phyloP scores from a whole-genome alignment of 192 early-diverging fungal genomes.

The Linderina pennispora region DNA sequence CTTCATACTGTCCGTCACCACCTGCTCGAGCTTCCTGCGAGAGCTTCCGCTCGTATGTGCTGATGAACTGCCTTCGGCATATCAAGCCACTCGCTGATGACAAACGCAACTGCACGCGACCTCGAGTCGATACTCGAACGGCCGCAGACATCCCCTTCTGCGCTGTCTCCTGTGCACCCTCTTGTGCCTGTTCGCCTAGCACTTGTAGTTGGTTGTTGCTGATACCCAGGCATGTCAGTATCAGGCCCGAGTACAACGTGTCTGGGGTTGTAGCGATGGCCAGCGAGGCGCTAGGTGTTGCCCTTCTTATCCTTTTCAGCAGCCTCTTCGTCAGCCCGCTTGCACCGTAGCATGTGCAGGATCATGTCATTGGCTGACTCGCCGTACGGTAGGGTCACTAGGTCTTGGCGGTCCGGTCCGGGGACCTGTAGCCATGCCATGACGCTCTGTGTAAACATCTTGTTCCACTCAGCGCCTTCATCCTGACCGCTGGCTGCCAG shows the following conservation, averaged over 20 bases:
- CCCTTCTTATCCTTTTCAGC: neutral
- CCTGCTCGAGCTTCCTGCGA: constrained; percentile 21
- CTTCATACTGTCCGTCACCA: constrained; percentile 17
- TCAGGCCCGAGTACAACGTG: constrained; percentile 18
- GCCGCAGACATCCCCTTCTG: constrained; percentile 7
- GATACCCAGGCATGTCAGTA: constrained; percentile 26
- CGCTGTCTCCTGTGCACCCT: neutral
- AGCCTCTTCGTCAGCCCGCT: constrained; percentile 21
- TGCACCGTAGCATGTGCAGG: constrained; percentile 28
- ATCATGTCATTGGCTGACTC: constrained; percentile 34
- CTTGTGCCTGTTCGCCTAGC: neutral
- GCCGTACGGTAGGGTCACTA: constrained; percentile 18
- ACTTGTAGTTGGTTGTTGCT: constrained; percentile 6
- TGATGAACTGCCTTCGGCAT: constrained; percentile 39
- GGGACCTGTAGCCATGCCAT: constrained; percentile 25
- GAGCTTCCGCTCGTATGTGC: constrained; percentile 22
- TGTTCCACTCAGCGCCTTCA: constrained; percentile 16
- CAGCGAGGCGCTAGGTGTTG: constrained; percentile 6
- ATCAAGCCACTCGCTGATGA: constrained; percentile 27
- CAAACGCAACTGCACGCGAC: constrained; percentile 42
- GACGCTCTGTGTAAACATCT: constrained; percentile 23
- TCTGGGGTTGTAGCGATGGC: constrained; percentile 20
- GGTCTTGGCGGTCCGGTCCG: constrained; percentile 6
- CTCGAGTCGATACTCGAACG: constrained; percentile 47
- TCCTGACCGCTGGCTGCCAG: constrained; percentile 13